These are phyloP conservation scores for Cercospora berteroae DNA, from an alignment of 2,329 filamentous ascomycete species.

Conservation along the genomic window DNA sequence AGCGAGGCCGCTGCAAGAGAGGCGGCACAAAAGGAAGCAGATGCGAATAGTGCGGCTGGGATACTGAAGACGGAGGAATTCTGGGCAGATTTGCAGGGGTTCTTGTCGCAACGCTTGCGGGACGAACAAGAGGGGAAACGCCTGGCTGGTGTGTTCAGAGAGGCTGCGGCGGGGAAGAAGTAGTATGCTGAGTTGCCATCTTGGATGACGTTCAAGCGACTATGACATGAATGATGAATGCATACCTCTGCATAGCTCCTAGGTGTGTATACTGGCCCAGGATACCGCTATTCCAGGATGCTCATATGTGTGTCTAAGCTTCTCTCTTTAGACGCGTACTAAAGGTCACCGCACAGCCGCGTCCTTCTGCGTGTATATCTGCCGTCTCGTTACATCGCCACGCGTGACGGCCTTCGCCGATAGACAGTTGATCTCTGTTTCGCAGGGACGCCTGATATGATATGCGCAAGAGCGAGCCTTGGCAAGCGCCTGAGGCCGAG, in stretches of 20 bases:
- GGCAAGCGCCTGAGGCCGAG: too few relatives aligned
- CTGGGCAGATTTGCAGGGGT: constrained; percentile 81
- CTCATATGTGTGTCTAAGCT: background rate
- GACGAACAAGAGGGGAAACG: constrained; percentile 65
- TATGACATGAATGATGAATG: constrained; percentile 2
- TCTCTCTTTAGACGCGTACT: background rate
- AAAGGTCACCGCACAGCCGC: background rate
- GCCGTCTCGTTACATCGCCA: background rate
- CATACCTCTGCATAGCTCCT: background rate
- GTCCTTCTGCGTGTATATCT: background rate
- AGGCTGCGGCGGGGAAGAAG: constrained; percentile 10
- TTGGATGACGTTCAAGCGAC: background rate
- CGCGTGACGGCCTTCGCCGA: constrained; percentile 3
- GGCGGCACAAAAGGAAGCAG: constrained; percentile 56
- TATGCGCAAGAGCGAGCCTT: background rate
- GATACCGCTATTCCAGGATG: background rate
- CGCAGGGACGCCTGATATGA: background rate
- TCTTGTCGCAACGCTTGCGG: constrained; percentile 73
- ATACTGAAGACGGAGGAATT: constrained; percentile 71
- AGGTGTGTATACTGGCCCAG: background rate
- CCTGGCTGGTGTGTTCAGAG: constrained; percentile 61
- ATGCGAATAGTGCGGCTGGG: constrained; percentile 43
- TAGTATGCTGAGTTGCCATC: constrained; percentile 3
- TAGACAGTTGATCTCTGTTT: constrained; percentile 9
- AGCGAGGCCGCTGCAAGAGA: constrained; percentile 39